These are phyloP conservation scores for Vaccinium myrtillus DNA, from an alignment of 148 eudicot genomes.

Conservation along the genomic window DNA sequence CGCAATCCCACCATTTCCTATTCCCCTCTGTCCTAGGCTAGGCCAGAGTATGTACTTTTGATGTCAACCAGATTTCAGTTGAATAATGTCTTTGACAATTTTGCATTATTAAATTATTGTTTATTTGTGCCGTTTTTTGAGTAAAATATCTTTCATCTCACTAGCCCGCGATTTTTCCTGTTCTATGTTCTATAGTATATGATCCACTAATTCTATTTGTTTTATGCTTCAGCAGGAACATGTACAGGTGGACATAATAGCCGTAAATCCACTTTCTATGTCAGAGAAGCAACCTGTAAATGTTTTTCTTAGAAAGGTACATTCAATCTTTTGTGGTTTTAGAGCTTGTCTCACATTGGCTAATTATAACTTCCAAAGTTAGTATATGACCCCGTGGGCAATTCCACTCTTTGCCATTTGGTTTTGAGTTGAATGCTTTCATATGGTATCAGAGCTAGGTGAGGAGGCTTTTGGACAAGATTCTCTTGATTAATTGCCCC, in stretches of 20 bases:
- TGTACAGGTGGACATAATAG: neutral
- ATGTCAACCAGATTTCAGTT: neutral
- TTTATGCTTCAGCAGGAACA: neutral
- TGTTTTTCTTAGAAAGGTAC: constrained; percentile 48
- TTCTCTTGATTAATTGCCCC: too few relatives aligned
- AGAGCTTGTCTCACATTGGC: too few relatives aligned
- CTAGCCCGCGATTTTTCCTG: neutral
- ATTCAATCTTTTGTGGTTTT: neutral
- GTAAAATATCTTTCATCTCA: neutral
- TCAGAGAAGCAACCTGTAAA: constrained; percentile 34
- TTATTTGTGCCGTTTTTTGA: neutral
- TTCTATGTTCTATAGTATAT: neutral
- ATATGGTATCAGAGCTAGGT: too few relatives aligned
- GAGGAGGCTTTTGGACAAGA: too few relatives aligned
- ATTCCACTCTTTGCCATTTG: too few relatives aligned
- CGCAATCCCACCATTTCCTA: neutral
- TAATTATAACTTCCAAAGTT: too few relatives aligned
- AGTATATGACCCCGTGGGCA: too few relatives aligned
- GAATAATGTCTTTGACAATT: neutral
- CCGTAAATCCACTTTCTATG: neutral
- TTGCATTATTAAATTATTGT: neutral
- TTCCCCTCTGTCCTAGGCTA: neutral
- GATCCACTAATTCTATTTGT: neutral
- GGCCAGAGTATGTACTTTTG: neutral
- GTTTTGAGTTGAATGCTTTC: too few relatives aligned